A percentile compares a stretch with the other conserved stretches of the same genome.
phyloP scores from a whole-genome alignment of 2,329 filamentous ascomycete genomes.

The Trichoderma sp. region DNA sequence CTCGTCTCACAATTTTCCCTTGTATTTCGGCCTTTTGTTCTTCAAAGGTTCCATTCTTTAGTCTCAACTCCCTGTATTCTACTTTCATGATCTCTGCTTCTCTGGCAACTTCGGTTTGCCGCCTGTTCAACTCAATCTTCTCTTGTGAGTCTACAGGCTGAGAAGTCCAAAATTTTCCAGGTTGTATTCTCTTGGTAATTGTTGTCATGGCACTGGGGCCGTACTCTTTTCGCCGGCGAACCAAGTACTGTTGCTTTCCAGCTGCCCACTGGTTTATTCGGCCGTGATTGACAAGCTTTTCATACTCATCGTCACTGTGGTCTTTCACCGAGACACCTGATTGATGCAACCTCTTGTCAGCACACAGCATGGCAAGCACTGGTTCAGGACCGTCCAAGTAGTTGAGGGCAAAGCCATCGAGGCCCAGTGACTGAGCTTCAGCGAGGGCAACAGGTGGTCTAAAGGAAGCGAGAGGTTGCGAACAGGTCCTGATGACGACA shows the following conservation, averaged over 20 bases:
- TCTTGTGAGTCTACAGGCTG: constrained; percentile 70
- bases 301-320: constrained; percentile 67
- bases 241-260: constrained; percentile 62
- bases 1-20: constrained; percentile 40
- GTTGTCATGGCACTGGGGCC: constrained; percentile 73
- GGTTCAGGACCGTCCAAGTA: constrained; percentile 77
- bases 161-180: constrained; percentile 72
- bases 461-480: constrained; percentile 56
- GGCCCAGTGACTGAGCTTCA: constrained; percentile 60
- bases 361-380: constrained; percentile 86
- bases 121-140: constrained; percentile 61
- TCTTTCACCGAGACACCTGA: constrained; percentile 66
- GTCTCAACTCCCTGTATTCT: constrained; percentile 39
- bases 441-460: constrained; percentile 55
- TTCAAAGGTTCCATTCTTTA: constrained; percentile 46
- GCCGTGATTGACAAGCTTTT: constrained; percentile 59
- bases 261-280: constrained; percentile 71
- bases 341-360: constrained; percentile 66
- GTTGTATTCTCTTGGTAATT: constrained; percentile 59
- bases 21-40: constrained; percentile 46
- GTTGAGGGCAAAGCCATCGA: constrained; percentile 81
- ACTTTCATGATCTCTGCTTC: constrained; percentile 41
- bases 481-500: constrained; percentile 69
- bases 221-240: constrained; percentile 77
- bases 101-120: constrained; percentile 46